Percentiles rank a stretch among this genome's conserved stretches.
phyloP scores from a whole-genome alignment of 2,329 filamentous ascomycete genomes.

The Amphichorda felina region DNA sequence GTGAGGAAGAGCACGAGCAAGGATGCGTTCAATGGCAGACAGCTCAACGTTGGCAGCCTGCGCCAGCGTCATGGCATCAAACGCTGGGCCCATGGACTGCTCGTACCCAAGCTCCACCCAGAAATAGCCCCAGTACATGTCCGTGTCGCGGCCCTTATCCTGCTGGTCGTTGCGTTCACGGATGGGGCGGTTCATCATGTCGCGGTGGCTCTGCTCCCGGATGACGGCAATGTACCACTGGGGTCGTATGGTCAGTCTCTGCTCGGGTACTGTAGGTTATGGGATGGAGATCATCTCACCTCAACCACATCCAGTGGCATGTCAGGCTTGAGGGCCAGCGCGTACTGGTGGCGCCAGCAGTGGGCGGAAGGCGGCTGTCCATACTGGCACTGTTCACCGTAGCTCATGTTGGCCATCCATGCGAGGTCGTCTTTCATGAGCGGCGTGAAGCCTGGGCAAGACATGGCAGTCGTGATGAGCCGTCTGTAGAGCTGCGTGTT shows the following conservation, averaged over 20 bases:
- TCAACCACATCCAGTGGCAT: slow-evolving; percentile 40
- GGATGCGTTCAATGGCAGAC: slow-evolving; percentile 33
- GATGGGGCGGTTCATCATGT: slow-evolving; percentile 25
- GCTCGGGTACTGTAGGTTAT: not conserved
- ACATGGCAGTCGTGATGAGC: slow-evolving; percentile 37
- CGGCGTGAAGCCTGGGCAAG: slow-evolving; percentile 48
- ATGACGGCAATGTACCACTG: slow-evolving; percentile 47
- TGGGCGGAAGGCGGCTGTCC: slow-evolving; percentile 35
- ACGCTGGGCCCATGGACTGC: slow-evolving; percentile 24
- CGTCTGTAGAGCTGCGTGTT: slow-evolving; percentile 41
- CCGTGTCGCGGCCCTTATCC: slow-evolving; percentile 17
- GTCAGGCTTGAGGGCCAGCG: slow-evolving; percentile 34
- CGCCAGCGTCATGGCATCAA: slow-evolving; percentile 36
- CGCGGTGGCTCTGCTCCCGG: slow-evolving; percentile 35
- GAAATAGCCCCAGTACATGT: slow-evolving; percentile 40
- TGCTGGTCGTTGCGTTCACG: slow-evolving; percentile 26
- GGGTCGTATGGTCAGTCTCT: not conserved
- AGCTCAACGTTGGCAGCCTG: slow-evolving; percentile 34
- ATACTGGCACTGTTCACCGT: slow-evolving; percentile 22
- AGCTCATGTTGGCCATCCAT: slow-evolving; percentile 17
- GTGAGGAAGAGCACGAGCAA: slow-evolving; percentile 26
- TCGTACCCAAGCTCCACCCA: slow-evolving; percentile 34
- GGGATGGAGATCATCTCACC: slow-evolving; percentile 26
- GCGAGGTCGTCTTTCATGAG: slow-evolving; percentile 50
- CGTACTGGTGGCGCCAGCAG: slow-evolving; percentile 40